Base-by-base conservation (phyloP, 345 rosid species). In the Eutrema yunnanense region DNA sequence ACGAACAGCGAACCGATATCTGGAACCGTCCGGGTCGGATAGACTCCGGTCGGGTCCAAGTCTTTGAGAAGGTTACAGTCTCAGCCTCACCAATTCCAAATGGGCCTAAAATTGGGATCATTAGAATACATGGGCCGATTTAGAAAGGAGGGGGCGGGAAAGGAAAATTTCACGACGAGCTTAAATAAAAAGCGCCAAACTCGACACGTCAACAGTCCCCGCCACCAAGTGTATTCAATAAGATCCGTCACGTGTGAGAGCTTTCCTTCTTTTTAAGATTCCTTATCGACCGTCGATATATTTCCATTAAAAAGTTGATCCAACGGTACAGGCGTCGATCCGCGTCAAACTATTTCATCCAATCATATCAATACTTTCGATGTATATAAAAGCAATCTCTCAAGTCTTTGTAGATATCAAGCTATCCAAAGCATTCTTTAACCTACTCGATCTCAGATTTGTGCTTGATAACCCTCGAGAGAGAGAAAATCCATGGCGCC, bases 401-500 rank as follows among this genome's bases (percentile, higher is more conserved):
- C 56, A 11, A 14, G 0, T 22, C 14, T 2, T 10, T 5, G 11
- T 0, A 16, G 4, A 26, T 1, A 19, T 51, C 47, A 32, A 50
- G 12, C 40, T 34, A 57, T 14, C 6, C 44, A 19, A 32, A 52
- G 3, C 47, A 49, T 6, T 48, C 2, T 37, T 0, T 5, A 38
- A 29, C 22, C 13, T 29, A 40, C n/a, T 16, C 59, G 8, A 48
- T 40, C 65, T 74, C 40, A 57, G 67, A 74, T 66, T 46, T 34
- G 47, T 8, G 11, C 29, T 30, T 0, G 38, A 10, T 0, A 43
- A 47, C 47, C n/a, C 58, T 43, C 42, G 36, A 32, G 2, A 54
- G 56, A 46, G 1, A 8, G 7, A 41, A 64, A 41, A 64, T 56
- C 75, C 0, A 54, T 67, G 67, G 75, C 79, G 57, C 82, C 85